These are phyloP conservation scores for Acacia acuminata DNA, from an alignment of 306 rosid species.

Conservation along the genomic window DNA sequence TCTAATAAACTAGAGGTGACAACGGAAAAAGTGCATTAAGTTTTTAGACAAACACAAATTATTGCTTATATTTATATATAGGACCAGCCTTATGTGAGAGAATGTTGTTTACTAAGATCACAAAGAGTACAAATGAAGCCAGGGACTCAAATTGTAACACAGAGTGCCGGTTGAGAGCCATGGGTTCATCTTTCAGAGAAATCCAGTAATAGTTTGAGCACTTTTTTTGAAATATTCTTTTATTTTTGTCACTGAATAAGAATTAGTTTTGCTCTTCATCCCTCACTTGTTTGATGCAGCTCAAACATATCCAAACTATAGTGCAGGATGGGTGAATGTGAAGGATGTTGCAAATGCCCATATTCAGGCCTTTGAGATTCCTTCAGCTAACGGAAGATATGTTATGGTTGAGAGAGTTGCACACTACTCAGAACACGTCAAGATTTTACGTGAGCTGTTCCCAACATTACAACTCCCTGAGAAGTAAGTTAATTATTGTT, in stretches of 20 bases:
- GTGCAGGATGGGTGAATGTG: constrained; percentile 72
- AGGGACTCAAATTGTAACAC: neutral
- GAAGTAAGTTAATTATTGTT: constrained; percentile 41
- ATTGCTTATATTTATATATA: no score
- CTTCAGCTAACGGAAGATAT: constrained; percentile 83
- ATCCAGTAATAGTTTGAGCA: neutral
- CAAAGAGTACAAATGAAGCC: no score
- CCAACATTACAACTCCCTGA: constrained; percentile 62
- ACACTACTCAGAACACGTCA: constrained; percentile 56
- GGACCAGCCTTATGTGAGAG: no score
- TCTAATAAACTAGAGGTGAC: no score
- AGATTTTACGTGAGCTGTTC: constrained; percentile 51
- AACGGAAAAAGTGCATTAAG: no score
- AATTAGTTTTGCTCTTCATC: neutral
- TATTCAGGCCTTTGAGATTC: constrained; percentile 70
- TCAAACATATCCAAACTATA: constrained; percentile 49
- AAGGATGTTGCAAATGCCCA: constrained; percentile 85
- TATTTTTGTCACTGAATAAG: neutral
- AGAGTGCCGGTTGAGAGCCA: neutral
- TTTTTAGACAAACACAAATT: no score
- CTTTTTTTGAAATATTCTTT: neutral
- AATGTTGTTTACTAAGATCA: neutral
- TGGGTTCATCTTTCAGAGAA: neutral
- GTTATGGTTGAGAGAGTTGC: constrained; percentile 63
- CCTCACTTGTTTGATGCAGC: constrained; percentile 46